These are phyloP conservation scores for grape (Vitis vinifera) DNA, from an alignment of 164 flowering plant genomes.

Conservation along the genomic window ASM3070453v1 NC_081821.1:7141501-7142000, in stretches of 20 bases:
- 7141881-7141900: not conserved
- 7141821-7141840: not conserved
- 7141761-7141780: not conserved
- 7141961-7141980: not conserved
- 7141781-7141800: not conserved
- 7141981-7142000: not conserved
- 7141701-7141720: not conserved
- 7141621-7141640: constrained; percentile 89
- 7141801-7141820: not conserved
- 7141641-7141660: constrained; percentile 59
- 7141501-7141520: constrained; percentile 94
- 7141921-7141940: too few relatives aligned
- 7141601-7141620: constrained; percentile 98
- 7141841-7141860: not conserved
- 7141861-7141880: not conserved
- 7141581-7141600: constrained; percentile 98
- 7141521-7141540: constrained; percentile 74
- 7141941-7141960: not conserved
- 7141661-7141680: not conserved
- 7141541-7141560: constrained; percentile 73
- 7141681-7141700: not conserved
- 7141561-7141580: constrained; percentile 82
- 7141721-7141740: not conserved
- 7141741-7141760: not conserved
- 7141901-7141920: not conserved